Percentiles rank a stretch among this genome's conserved stretches.
These are phyloP conservation scores for Coelastrella sp. DNA, from an alignment of 139 green algal species.

Conservation along the genomic window DNA sequence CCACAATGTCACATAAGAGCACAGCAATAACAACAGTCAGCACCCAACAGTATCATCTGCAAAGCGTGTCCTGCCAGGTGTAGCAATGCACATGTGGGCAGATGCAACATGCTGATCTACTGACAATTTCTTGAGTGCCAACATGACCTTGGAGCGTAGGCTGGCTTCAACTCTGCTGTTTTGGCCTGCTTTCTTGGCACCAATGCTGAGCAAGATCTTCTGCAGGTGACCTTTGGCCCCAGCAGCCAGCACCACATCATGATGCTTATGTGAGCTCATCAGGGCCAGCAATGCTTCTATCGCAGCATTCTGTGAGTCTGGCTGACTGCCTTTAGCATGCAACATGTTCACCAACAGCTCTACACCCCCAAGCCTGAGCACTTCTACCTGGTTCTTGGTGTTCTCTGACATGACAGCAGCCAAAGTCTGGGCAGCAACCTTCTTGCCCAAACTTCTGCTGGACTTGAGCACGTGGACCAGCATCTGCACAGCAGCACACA, in stretches of 20 bases:
- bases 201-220: not conserved
- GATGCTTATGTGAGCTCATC: not conserved
- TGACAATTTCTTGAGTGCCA: no score
- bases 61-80: no score
- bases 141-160: no score
- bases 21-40: no score
- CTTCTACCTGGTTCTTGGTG: not conserved
- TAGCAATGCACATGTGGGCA: not conserved
- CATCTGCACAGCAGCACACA: conserved; percentile 23
- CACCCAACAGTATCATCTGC: no score
- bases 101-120: not conserved
- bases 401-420: not conserved
- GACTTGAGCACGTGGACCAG: not conserved
- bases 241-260: not conserved
- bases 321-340: not conserved
- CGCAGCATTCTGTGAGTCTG: not conserved
- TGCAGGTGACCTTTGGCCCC: not conserved
- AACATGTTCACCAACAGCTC: not conserved
- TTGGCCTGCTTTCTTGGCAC: not conserved
- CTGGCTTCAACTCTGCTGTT: not conserved
- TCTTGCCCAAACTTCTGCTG: not conserved
- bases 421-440: not conserved
- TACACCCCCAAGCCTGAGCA: not conserved
- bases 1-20: no score
- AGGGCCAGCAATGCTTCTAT: not conserved